A percentile compares a stretch with the other conserved stretches of the same genome.
These are phyloP conservation scores for Kernera saxatilis DNA, from an alignment of 345 rosid genomes.

Conservation along the genomic window DNA sequence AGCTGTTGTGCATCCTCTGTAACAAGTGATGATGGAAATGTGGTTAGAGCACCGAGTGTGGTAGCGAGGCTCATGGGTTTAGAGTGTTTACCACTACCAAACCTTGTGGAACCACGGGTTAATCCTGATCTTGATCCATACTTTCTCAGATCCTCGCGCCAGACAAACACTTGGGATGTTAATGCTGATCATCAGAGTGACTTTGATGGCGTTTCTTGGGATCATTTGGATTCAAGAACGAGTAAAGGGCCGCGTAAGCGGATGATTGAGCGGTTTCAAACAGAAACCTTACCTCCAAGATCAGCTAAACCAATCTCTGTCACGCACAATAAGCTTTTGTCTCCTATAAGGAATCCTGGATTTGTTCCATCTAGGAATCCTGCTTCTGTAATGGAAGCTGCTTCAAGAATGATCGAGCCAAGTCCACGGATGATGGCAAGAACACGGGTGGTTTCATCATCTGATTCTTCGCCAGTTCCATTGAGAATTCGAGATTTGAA, in stretches of 20 bases:
- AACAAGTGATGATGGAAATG: conserved; percentile 82
- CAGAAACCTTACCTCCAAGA: conserved; percentile 86
- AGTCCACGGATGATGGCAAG: conserved; percentile 46
- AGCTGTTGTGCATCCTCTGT: conserved; percentile 94
- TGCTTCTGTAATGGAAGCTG: conserved; percentile 96
- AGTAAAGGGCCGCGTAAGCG: conserved; percentile 45
- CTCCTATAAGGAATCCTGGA: conserved; percentile 93
- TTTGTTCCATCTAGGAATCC: conserved; percentile 73
- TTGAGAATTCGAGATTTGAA: conserved; percentile 57
- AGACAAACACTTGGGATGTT: conserved; percentile 36
- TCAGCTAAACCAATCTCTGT: conserved; percentile 92
- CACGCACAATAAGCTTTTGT: conserved; percentile 82
- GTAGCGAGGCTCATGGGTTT: conserved; percentile 99
- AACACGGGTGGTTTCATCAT: conserved; percentile 44
- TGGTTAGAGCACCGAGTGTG: conserved; percentile 73
- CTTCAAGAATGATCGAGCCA: conserved; percentile 73
- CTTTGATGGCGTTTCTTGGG: conserved; percentile 46
- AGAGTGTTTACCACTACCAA: conserved; percentile 67
- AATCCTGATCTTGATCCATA: conserved; percentile 49
- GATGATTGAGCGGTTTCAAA: conserved; percentile 89
- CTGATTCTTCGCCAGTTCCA: conserved; percentile 60
- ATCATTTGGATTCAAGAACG: conserved; percentile 39
- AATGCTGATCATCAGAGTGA: conserved; percentile 45
- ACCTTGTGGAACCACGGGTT: conserved; percentile 44
- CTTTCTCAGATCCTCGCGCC: conserved; percentile 49